Evolutionary conservation across 768 basidiomycete genomes (phyloP), one percentile per base, ranked within the genome.

Genomic region (Sarcodon sp.): DNA sequence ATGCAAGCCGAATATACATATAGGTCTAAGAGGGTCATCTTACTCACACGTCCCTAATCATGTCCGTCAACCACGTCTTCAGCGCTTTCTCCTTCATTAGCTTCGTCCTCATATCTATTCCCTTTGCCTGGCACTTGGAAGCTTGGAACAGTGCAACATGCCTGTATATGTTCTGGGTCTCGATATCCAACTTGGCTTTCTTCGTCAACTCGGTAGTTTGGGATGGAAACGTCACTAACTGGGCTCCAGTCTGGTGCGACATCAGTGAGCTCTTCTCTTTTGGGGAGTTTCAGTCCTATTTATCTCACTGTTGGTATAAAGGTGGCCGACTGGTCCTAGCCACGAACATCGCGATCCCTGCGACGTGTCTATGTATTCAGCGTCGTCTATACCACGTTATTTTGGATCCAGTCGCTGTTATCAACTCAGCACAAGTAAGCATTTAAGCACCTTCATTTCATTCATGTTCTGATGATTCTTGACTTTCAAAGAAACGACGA

Each of bases 121-220:
- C 79, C 9, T 63, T 76, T 32, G 69, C 71, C 13, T 77, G 75
- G 73, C 79, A 80, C 59, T 60, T 77, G 32, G 66, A 76, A 67
- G 80, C 80, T 33, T 79, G 77, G 75, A 83, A 85, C 58, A 71
- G 77, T 9, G 84, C 83, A 21, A 87, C 86, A 10, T 78, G 85
- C 51, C 62, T 78, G 35, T 81, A 76, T 66, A 87, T 89, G 66
- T 50, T 67, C 33, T 89, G 86, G 87, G 69, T 70, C 7, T 75
- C 71, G 1, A 45, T 76, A 7, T 66, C 66, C 12, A 79, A 77
- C 58, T 70, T 88, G 39, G 71, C 71, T 46, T 62, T 69, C 44
- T 79, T 75, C 55, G 63, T 88, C 54, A 83, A 89, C 64, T 71
- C 79, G 3, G 64, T 87, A 36, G 57, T 88, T 11, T 91, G 87